Evolutionary conservation across 1,284 basidiomycete genomes (phyloP).

Genomic region (Crucibulum parvulum): DNA sequence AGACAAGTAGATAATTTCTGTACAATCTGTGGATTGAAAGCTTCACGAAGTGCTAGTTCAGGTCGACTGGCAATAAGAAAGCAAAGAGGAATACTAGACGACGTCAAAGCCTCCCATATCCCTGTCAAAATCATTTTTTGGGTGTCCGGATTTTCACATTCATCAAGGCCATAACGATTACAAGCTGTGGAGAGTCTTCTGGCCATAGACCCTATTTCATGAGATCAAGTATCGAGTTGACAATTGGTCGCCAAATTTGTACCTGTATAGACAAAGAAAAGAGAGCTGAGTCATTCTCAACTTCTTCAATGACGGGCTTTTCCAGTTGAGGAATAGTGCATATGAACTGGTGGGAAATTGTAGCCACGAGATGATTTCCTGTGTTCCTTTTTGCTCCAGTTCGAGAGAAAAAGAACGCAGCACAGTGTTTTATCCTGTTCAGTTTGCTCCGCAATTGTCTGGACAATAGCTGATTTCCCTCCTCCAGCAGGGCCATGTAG

Average conservation of each 20-base stretch:
- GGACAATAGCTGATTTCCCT: neutral
- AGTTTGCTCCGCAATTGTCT: neutral
- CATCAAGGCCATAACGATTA: constrained; percentile 11
- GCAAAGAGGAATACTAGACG: constrained; percentile 1
- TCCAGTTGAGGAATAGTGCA: neutral
- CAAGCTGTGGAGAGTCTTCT: neutral
- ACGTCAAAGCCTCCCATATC: neutral
- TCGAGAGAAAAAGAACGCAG: neutral
- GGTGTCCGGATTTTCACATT: constrained; percentile 2
- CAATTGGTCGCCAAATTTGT: neutral
- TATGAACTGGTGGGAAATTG: neutral
- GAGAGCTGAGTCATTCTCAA: neutral
- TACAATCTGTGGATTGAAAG: neutral
- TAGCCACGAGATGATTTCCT: neutral
- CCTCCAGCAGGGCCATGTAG: neutral
- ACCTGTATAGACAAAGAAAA: neutral
- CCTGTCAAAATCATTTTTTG: constrained; percentile 3
- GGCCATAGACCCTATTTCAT: neutral
- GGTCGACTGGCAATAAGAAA: constrained; percentile 12
- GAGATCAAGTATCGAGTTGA: neutral
- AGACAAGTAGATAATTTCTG: neutral
- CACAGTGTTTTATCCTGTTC: neutral
- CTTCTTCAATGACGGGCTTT: constrained; percentile 2
- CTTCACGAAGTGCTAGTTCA: constrained; percentile 2
- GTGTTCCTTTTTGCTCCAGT: neutral